These are phyloP conservation scores for Candida sphagnicola DNA, from an alignment of 805 yeast genomes.

Conservation along the genomic window DNA sequence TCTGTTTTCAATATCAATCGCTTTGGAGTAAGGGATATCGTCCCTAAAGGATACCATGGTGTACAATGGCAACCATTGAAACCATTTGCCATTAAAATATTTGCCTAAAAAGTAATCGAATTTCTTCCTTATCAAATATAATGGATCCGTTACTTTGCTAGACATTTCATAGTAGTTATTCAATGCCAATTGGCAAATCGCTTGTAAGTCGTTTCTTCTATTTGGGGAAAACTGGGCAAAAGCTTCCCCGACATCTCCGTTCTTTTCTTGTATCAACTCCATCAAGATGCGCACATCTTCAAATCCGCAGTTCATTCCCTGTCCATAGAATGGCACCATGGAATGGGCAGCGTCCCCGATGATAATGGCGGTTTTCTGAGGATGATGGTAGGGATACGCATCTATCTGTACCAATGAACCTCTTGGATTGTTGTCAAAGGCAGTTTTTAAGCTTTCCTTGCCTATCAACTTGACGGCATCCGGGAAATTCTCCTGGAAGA, in stretches of 20 bases:
- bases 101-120: constrained; percentile 65
- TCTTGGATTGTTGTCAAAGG: constrained; percentile 59
- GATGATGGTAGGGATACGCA: constrained; percentile 65
- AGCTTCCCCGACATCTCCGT: constrained; percentile 42
- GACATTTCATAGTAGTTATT: constrained; percentile 87
- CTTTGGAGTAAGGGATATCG: constrained; percentile 73
- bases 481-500: constrained; percentile 61
- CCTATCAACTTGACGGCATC: constrained; percentile 76
- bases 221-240: constrained; percentile 50
- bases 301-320: constrained; percentile 95
- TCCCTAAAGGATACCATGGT: constrained; percentile 89
- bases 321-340: constrained; percentile 98
- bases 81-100: constrained; percentile 42
- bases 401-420: constrained; percentile 75
- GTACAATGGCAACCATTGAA: constrained; percentile 77
- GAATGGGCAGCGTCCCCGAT: constrained; percentile 95
- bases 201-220: constrained; percentile 64
- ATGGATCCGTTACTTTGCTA: constrained; percentile 60
- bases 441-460: constrained; percentile 43
- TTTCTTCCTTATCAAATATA: constrained; percentile 61
- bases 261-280: constrained; percentile 33
- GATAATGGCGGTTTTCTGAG: constrained; percentile 56
- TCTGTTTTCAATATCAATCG: constrained; percentile 49
- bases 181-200: constrained; percentile 76
- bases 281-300: constrained; percentile 78